Percentiles rank a stretch among this genome's conserved stretches.
Evolutionary conservation across 345 rosid genomes (phyloP).

Genomic region (Linum lewisii): DNA sequence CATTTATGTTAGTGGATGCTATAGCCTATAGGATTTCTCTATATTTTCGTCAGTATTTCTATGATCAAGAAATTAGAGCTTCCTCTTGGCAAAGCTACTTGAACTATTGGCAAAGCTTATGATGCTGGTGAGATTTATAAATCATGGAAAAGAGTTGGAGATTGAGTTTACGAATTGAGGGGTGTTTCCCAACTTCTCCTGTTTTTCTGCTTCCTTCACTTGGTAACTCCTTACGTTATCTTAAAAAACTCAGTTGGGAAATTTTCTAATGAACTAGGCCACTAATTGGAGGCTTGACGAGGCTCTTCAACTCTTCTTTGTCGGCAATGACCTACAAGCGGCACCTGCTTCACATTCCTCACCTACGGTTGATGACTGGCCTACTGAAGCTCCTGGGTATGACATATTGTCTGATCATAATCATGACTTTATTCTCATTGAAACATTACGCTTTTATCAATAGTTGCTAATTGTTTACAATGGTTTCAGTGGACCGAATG

Average conservation of each 20-base stretch:
- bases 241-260: constrained; percentile 9
- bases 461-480: constrained; percentile 9
- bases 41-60: not conserved
- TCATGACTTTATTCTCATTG: not conserved
- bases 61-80: not conserved
- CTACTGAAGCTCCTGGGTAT: constrained; percentile 38
- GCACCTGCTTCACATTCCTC: constrained; percentile 39
- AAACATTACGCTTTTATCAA: not conserved
- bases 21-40: not conserved
- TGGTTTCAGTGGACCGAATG: constrained; percentile 32
- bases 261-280: constrained; percentile 41
- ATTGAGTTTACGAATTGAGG: not conserved
- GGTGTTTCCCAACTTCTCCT: not conserved
- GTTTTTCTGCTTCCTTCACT: not conserved
- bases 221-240: not conserved
- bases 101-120: not conserved
- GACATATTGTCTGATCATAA: constrained; percentile 2
- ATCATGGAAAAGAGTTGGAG: not conserved
- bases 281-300: constrained; percentile 97
- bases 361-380: constrained; percentile 14
- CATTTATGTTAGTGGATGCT: not conserved
- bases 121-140: not conserved
- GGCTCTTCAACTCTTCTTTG: constrained; percentile 87
- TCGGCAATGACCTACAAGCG: constrained; percentile 52
- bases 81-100: not conserved